Base-by-base conservation (phyloP, 805 yeast species). In the Barnettozyma sp. region DNA sequence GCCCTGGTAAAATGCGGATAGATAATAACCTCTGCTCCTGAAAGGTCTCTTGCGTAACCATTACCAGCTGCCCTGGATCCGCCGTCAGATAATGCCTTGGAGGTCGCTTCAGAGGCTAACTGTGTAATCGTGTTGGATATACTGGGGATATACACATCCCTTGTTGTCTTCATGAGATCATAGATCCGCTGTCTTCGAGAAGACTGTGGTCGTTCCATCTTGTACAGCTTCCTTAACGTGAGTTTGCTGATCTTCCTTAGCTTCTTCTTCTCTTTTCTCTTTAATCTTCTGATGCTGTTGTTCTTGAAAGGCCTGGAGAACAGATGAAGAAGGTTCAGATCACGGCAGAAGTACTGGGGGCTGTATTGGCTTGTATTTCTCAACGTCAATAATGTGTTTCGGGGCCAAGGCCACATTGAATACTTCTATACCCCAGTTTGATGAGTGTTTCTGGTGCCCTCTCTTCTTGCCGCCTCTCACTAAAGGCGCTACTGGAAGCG, bases 11-110 rank as follows among this genome's bases (percentile, higher is more conserved):
- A 79, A 4, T 78, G 68, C 16, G 80, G 81, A 45, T 73, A 78
- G 26, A 80, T 57, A 2, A 74, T 56, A n/a, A 85, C 67, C 13
- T 70, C 59, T 21, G 86, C 76, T 44, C 80, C 79, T 21, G 59
- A 55, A 22, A 39, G 39, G 34, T 46, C 42, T 64, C 39, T 32
- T 7, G 26, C 22, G 2, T n/a, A n/a, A n/a, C n/a, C n/a, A n/a
- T n/a, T n/a, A n/a, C n/a, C n/a, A n/a, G n/a, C 27, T 7, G 25
- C 16, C 11, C 20, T 25, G 12, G 14, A 18, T 3, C 28, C n/a
- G 3, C 36, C 38, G 11, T 49, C 42, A 14, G 41, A 42, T 5
- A 52, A 30, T 3, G 56, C 55, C 19, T 39, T 39, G 1, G 48
- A 43, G 0, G 51, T 59, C 3, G 70, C 74, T 13, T 70, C 75